Conservation (phyloP, 176 grass and related monocot species). For the Paspalum notatum region DNA sequence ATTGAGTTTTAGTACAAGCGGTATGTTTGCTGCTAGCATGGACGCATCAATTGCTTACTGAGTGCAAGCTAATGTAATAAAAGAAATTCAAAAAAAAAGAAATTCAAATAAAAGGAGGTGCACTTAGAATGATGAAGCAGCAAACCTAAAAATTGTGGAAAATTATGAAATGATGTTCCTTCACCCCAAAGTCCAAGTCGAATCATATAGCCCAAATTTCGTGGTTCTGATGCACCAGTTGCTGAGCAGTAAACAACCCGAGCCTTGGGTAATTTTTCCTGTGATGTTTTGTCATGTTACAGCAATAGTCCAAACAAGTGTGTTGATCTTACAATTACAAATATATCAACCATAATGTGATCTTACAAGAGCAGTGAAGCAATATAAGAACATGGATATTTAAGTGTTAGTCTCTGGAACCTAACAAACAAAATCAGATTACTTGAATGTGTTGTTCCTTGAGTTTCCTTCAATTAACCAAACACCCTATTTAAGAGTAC, state of each 20-base stretch:
- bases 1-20: not conserved
- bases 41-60: not conserved
- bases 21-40: conserved; percentile 22
- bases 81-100: conserved; percentile 28
- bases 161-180: conserved; percentile 80
- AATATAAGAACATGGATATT: not conserved
- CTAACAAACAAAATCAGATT: conserved; percentile 16
- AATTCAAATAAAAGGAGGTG: conserved; percentile 34
- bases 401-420: conserved; percentile 6
- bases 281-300: conserved; percentile 46
- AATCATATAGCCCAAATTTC: conserved; percentile 98
- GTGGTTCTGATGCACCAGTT: conserved; percentile 98
- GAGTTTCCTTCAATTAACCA: conserved; percentile 12
- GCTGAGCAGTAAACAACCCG: conserved; percentile 97
- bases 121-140: conserved; percentile 22
- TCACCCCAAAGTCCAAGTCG: conserved; percentile 96
- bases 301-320: conserved; percentile 30
- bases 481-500: conserved; percentile 8
- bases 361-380: conserved; percentile 6
- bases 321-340: not conserved
- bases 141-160: conserved; percentile 84
- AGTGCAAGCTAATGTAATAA: conserved; percentile 16
- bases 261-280: conserved; percentile 84
- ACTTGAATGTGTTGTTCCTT: not conserved
- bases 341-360: conserved; percentile 14